Base-by-base conservation (phyloP, 306 rosid species). In the Lathyrus oleraceus region DNA sequence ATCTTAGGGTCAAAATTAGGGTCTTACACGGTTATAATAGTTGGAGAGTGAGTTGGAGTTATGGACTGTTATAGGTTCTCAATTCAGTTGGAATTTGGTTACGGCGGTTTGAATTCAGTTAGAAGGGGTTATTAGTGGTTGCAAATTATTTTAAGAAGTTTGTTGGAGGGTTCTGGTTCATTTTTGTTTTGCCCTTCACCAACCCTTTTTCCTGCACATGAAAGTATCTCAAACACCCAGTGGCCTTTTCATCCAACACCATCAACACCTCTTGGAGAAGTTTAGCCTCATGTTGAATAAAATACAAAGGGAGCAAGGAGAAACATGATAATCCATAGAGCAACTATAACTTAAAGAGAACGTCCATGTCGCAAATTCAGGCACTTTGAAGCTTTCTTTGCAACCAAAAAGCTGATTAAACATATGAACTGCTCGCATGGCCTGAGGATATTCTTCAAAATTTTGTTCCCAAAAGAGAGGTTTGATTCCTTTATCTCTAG, bases 401-500 rank as follows among this genome's bases (percentile, higher is more conserved):
- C 77, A 79, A 73, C 92, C 67, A 59, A 64, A 84, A 65, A 75
- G 44, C 96, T 85, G 91, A 82, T 79, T 90, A 78, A 78, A 81
- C 76, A 76, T 48, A 67, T 67, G 83, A 77, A 81, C 85, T 6
- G 87, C 72, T 47, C 79, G 79, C 76, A 79, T 81, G 60, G 75
- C 85, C 58, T 68, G 88, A 71, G 84, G 85, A 86, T 86, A 76
- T 69, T 85, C 94, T 65, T 81, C 85, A 20, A 53, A 79, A 48
- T 71, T 82, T 83, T 83, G 91, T 80, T 80, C 88, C 97, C 96
- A 84, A 53, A 85, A 83, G 74, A 76, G 62, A 56, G 83, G 78
- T 83, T 77, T 90, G 72, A 79, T 83, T 13, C 94, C 94, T 76
- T 82, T 88, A 66, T 81, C 98, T 87, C 90, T 94, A 28, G 97